Percentiles rank a stretch among this genome's conserved stretches.
phyloP scores from a whole-genome alignment of 257 asterid genomes.

The Solanum clarkiae region DNA sequence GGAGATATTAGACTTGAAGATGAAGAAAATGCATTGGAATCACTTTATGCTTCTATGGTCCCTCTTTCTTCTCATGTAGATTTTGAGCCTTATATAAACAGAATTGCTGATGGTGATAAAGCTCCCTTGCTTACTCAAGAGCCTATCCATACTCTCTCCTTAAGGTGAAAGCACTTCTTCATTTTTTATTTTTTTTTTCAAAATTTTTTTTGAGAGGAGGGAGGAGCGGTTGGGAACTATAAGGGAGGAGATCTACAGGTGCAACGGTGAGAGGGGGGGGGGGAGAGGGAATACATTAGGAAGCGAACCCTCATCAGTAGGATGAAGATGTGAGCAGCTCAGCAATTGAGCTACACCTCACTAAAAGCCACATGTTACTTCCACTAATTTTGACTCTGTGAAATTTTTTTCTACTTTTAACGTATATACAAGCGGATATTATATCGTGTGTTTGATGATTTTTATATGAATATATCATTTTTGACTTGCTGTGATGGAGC shows the following conservation, averaged over 20 bases:
- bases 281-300: neutral
- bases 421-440: too few relatives aligned
- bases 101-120: constrained; percentile 59
- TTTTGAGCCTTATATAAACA: constrained; percentile 57
- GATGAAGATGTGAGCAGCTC: too few relatives aligned
- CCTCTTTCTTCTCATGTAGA: constrained; percentile 78
- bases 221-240: neutral
- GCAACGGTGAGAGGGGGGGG: neutral
- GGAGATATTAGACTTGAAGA: constrained; percentile 28
- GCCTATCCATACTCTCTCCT: constrained; percentile 49
- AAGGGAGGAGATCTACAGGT: too few relatives aligned
- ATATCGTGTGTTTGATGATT: too few relatives aligned
- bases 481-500: too few relatives aligned
- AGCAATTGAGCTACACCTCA: neutral
- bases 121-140: constrained; percentile 45
- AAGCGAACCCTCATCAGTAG: neutral
- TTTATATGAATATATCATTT: too few relatives aligned
- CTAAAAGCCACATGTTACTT: neutral
- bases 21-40: constrained; percentile 34
- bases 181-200: neutral
- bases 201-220: neutral
- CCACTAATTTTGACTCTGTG: neutral
- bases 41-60: constrained; percentile 41
- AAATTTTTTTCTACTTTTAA: too few relatives aligned
- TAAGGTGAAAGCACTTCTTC: constrained; percentile 27